Conservation (phyloP, 1,284 basidiomycete species). For the Inonotus hispidus region DNA sequence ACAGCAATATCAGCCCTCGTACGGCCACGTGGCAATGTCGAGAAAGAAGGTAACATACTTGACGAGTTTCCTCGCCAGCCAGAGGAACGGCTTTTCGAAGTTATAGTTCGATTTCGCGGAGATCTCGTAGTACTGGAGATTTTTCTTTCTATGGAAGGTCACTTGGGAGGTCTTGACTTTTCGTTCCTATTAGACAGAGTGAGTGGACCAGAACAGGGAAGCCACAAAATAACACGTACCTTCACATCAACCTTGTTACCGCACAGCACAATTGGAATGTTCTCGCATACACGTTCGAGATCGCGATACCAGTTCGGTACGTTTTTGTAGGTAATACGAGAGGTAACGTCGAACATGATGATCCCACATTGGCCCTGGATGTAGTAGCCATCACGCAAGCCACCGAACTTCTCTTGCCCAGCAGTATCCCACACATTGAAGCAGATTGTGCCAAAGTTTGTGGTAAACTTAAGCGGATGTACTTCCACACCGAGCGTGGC, state of each 20-base stretch:
- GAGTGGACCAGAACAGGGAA: not conserved
- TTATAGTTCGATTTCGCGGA: slow-evolving; percentile 99
- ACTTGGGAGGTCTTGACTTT: slow-evolving; percentile 99
- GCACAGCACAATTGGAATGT: slow-evolving; percentile 98
- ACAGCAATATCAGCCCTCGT: not conserved
- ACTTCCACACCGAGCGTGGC: slow-evolving; percentile 99
- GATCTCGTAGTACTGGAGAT: slow-evolving; percentile 99
- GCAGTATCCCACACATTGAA: slow-evolving; percentile 99
- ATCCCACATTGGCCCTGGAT: slow-evolving; percentile 99
- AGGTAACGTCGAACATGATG: slow-evolving; percentile 99
- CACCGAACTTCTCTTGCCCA: slow-evolving; percentile 99
- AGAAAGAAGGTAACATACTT: slow-evolving; percentile 53
- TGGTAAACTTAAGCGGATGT: slow-evolving; percentile 93
- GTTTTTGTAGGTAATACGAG: slow-evolving; percentile 99
- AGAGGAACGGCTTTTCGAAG: slow-evolving; percentile 99
- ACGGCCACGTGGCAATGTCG: not conserved
- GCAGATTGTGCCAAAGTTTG: slow-evolving; percentile 98
- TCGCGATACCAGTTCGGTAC: slow-evolving; percentile 99
- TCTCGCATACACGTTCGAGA: slow-evolving; percentile 98
- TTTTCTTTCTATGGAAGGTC: slow-evolving; percentile 99
- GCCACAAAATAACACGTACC: slow-evolving; percentile 42
- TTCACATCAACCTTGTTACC: slow-evolving; percentile 99
- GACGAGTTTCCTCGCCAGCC: slow-evolving; percentile 97
- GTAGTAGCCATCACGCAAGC: slow-evolving; percentile 96
- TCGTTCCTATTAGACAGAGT: slow-evolving; percentile 67